Percentiles rank a stretch among this genome's conserved stretches.
Evolutionary conservation across 1,284 basidiomycete species (phyloP).

Genomic region (Limonomyces culmigenus): DNA sequence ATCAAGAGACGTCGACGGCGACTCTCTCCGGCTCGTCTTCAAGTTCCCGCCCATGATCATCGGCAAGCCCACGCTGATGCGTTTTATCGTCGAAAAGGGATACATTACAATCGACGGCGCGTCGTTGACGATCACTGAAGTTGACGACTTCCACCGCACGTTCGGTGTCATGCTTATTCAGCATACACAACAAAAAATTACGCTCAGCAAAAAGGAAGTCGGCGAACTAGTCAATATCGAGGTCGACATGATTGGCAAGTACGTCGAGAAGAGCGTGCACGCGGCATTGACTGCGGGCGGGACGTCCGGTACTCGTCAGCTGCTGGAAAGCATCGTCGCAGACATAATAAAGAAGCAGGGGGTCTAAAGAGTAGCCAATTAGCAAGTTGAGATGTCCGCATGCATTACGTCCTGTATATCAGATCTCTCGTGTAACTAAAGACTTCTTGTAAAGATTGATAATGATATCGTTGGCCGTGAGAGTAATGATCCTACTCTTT

Average conservation of each 20-base stretch:
- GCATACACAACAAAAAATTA: constrained; percentile 85
- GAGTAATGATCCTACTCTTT: constrained; percentile 51
- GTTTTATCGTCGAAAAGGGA: constrained; percentile 90
- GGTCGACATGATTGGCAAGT: constrained; percentile 86
- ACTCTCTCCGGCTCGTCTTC: constrained; percentile 76
- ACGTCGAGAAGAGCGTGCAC: constrained; percentile 65
- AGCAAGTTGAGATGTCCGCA: not conserved
- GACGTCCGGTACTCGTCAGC: constrained; percentile 31
- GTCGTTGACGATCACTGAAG: constrained; percentile 80
- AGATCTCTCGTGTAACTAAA: too few relatives aligned
- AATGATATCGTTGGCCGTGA: constrained; percentile 79
- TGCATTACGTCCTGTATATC: not conserved
- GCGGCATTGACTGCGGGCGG: constrained; percentile 53
- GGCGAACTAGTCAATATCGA: constrained; percentile 89
- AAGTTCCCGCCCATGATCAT: constrained; percentile 47
- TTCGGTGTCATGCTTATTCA: constrained; percentile 94
- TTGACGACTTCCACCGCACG: constrained; percentile 50
- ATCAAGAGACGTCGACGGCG: constrained; percentile 59
- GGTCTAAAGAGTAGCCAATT: constrained; percentile 8
- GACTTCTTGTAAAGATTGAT: constrained; percentile 47
- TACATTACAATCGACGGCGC: constrained; percentile 93
- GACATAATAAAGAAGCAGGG: constrained; percentile 41
- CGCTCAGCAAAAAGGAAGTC: constrained; percentile 58
- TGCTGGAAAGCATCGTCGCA: constrained; percentile 64
- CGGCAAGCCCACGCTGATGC: constrained; percentile 50